These are phyloP conservation scores for California macrophylla DNA, from an alignment of 441 rosid species.

Conservation along the genomic window DNA sequence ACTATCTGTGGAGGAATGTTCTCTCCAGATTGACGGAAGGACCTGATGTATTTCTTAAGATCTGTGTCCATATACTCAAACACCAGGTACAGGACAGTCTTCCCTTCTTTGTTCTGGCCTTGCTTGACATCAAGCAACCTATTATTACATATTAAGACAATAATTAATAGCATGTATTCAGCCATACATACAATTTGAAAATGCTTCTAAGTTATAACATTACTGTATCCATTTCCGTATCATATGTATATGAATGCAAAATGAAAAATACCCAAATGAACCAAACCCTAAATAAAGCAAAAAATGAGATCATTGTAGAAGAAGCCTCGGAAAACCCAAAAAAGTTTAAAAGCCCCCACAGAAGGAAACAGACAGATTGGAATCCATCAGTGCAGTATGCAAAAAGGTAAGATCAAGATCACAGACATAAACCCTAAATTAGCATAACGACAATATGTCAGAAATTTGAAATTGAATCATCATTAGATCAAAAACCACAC, in stretches of 20 bases:
- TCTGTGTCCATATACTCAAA: conserved; percentile 94
- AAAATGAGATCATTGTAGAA: background rate
- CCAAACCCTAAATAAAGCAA: background rate
- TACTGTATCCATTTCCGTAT: too few relatives aligned
- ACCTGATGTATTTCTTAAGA: conserved; percentile 77
- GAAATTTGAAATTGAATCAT: too few relatives aligned
- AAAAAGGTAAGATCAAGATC: background rate
- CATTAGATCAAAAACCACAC: too few relatives aligned
- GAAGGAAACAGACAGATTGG: background rate
- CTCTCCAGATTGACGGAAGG: conserved; percentile 51
- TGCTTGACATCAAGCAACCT: conserved; percentile 90
- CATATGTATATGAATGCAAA: too few relatives aligned
- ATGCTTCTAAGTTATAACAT: too few relatives aligned
- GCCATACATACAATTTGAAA: background rate
- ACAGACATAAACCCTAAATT: background rate
- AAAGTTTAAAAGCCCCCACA: background rate
- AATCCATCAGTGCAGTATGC: background rate
- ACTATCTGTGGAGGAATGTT: conserved; percentile 39
- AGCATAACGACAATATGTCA: too few relatives aligned
- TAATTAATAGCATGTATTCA: background rate
- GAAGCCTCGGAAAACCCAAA: background rate
- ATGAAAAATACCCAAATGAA: background rate
- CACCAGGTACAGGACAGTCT: conserved; percentile 84
- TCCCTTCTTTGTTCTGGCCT: conserved; percentile 77
- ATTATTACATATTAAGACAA: background rate